Percentiles rank a stretch among this genome's conserved stretches.
These are phyloP conservation scores for Phytophthora crassamura DNA, from an alignment of 352 stramenopile genomes.

Conservation along the genomic window DNA sequence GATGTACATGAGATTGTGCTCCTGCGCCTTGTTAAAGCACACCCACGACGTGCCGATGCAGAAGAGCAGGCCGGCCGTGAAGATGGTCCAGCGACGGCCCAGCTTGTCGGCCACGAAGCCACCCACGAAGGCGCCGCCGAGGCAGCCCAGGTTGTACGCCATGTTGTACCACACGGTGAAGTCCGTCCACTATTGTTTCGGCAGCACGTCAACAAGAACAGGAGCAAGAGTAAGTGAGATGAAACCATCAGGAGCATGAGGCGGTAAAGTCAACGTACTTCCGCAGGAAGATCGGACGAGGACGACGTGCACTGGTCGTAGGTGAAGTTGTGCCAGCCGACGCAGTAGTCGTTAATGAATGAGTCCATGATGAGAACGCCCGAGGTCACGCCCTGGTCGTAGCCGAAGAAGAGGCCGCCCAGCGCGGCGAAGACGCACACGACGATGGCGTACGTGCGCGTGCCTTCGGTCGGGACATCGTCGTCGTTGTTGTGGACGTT, in stretches of 20 bases:
- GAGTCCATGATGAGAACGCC: slow-evolving; percentile 39
- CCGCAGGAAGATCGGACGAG: slow-evolving; percentile 16
- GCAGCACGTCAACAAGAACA: too few relatives aligned
- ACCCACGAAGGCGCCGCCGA: slow-evolving; percentile 9
- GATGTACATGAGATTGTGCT: slow-evolving; percentile 29
- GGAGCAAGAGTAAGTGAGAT: too few relatives aligned
- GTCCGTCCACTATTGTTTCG: slow-evolving; percentile 26
- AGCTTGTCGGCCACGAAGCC: slow-evolving; percentile 21
- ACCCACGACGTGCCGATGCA: slow-evolving; percentile 44
- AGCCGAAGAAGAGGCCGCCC: not conserved
- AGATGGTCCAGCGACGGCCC: slow-evolving; percentile 43
- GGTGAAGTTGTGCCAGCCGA: slow-evolving; percentile 24
- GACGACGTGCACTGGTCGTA: slow-evolving; percentile 9
- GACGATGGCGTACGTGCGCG: slow-evolving; percentile 43
- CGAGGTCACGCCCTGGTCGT: slow-evolving; percentile 30
- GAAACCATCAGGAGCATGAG: too few relatives aligned
- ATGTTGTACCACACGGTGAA: slow-evolving; percentile 29
- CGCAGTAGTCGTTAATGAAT: slow-evolving; percentile 35
- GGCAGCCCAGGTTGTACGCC: slow-evolving; percentile 17
- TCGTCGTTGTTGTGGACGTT: slow-evolving; percentile 21
- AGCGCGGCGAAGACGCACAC: slow-evolving; percentile 23
- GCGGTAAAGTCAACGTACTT: too few relatives aligned
- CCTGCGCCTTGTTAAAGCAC: slow-evolving; percentile 28
- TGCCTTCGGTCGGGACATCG: slow-evolving; percentile 39
- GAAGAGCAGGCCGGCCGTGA: slow-evolving; percentile 44